Evolutionary conservation across 78 protist species (phyloP), one percentile per base, ranked within the genome.

Genomic region (Capsaspora owczarzaki): DNA sequence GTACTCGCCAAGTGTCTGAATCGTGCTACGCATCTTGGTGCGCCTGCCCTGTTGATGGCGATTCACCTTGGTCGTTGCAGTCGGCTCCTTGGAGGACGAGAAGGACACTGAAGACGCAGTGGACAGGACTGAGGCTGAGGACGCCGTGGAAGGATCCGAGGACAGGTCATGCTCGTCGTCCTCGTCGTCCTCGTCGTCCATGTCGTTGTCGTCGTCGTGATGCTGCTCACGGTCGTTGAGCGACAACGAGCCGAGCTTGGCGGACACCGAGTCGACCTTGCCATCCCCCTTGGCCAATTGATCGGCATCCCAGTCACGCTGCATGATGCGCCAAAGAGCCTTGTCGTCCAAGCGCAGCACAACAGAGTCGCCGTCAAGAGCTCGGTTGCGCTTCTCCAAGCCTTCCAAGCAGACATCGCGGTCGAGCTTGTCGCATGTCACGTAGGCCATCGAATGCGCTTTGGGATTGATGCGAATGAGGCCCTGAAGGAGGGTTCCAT

Each of bases 311-410:
- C 35, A 35, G 42, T 63, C 72, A 35, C 41, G 27, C 43, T 63
- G 33, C 72, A 63, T 63, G 72, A 63, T 35, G 25, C 72, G 72
- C 53, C 49, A 69, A 5, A 20, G 44, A 22, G 4, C 22, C 33
- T 29, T 6, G 33, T 44, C 51, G 3, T 23, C n/a, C 20, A 69
- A 8, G 16, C 75, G 75, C 3, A 69, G 37, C 35, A 25, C 75
- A 1, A 69, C 75, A 12, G 49, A 41, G 75, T 69, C 75, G 22
- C 75, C 75, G 47, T 69, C 75, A 20, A 69, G 19, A 2, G 75
- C 75, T 23, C 75, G 75, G 75, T 69, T 69, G 35, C 49, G 75
- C 12, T 31, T 49, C 5, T 5, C 20, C 29, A 41, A 20, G 27
- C 75, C 75, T 19, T 33, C 75, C 20, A 69, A 22, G 75, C 4